phyloP scores from a whole-genome alignment of 177 flowering plant genomes.

The Vitis hybrid region DNA sequence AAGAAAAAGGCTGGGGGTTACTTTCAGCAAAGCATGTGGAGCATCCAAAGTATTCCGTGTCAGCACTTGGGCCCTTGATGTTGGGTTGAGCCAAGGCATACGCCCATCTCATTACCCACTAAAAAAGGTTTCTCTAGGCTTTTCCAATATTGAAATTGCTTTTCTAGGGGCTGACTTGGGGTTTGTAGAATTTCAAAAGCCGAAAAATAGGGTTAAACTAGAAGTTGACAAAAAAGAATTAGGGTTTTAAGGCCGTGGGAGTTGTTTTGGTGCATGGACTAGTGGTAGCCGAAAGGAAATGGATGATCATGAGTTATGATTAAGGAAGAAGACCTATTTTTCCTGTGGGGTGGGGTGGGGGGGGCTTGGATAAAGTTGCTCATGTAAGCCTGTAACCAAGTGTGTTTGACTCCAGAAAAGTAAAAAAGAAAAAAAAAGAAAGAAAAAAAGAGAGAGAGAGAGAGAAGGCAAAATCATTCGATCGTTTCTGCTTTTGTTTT shows the following conservation, averaged over 20 bases:
- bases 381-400: constrained; percentile 2
- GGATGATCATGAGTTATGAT: constrained; percentile 31
- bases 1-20: constrained; percentile 5
- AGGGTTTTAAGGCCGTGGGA: neutral
- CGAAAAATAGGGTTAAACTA: neutral
- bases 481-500: constrained; percentile 2
- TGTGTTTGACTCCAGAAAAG: constrained; percentile 22
- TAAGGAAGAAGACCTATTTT: constrained; percentile 25
- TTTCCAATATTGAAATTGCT: neutral
- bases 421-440: no score
- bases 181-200: neutral
- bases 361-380: constrained; percentile 7
- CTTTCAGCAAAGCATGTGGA: constrained; percentile 14
- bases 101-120: neutral
- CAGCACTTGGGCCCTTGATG: neutral
- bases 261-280: constrained; percentile 14
- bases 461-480: constrained; percentile 11
- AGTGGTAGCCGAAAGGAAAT: constrained; percentile 46
- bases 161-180: neutral
- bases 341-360: constrained; percentile 10
- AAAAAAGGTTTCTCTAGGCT: neutral
- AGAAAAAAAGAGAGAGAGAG: neutral
- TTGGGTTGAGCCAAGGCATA: neutral
- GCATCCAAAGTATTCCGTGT: constrained; percentile 15
- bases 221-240: neutral